phyloP scores from a whole-genome alignment of 2,329 filamentous ascomycete species.

The Chrysosporium queenslandicum region DNA sequence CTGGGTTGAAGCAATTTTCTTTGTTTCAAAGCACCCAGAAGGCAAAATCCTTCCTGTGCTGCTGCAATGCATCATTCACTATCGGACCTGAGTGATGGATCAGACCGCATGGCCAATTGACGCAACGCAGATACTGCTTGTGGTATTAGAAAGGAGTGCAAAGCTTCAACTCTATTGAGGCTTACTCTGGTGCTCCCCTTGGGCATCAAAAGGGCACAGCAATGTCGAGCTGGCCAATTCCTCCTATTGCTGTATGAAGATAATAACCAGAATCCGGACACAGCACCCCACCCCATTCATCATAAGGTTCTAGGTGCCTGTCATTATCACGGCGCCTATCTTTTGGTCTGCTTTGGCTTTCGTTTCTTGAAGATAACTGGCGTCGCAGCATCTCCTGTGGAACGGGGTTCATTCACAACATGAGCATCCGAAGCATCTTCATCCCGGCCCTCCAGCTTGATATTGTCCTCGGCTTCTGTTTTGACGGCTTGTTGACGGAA shows the following conservation, averaged over 20 bases:
- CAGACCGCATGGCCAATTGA: neutral
- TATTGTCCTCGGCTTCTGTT: constrained; percentile 18
- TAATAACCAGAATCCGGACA: neutral
- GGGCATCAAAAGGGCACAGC: no score
- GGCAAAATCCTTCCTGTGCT: neutral
- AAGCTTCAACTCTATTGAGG: neutral
- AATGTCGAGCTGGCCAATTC: no score
- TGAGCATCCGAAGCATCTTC: constrained; percentile 11
- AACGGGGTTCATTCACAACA: constrained; percentile 14
- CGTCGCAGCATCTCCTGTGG: constrained; percentile 11
- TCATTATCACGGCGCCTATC: constrained; percentile 19
- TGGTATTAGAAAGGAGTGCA: neutral
- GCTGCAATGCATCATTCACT: neutral
- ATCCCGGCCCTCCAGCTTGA: constrained; percentile 25
- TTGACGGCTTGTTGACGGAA: constrained; percentile 10
- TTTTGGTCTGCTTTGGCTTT: constrained; percentile 37
- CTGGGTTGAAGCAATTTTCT: no score
- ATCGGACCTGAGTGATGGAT: neutral
- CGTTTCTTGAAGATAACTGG: constrained; percentile 42
- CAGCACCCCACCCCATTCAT: neutral
- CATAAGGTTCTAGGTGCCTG: neutral
- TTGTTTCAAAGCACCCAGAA: no score
- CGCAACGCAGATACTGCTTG: neutral
- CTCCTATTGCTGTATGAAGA: no score
- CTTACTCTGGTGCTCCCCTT: no score